Evolutionary conservation across 2,329 filamentous ascomycete genomes (phyloP).

Genomic region (Trichophyton simii): DNA sequence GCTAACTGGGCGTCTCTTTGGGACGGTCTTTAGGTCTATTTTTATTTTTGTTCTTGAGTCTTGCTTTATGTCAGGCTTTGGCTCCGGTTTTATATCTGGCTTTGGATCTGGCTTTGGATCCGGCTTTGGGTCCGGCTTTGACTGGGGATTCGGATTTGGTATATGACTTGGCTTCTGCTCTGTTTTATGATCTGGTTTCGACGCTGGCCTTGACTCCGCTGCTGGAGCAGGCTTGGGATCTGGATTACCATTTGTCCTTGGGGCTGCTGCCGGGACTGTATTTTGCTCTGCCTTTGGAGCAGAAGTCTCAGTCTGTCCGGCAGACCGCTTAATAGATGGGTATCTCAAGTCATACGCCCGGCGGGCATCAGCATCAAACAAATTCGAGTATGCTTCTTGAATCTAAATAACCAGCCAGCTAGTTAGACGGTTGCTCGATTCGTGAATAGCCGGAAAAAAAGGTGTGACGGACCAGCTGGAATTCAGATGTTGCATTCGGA

Average conservation of each 20-base stretch:
- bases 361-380: not conserved
- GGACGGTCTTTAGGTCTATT: not conserved
- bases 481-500: conserved; percentile 8
- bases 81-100: no score
- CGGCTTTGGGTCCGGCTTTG: no score
- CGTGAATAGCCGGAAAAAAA: not conserved
- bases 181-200: no score
- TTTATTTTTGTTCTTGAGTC: not conserved
- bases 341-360: not conserved
- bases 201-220: no score
- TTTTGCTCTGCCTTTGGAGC: not conserved
- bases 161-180: no score
- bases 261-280: not conserved
- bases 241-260: no score
- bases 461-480: conserved; percentile 10
- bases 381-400: not conserved
- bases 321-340: not conserved
- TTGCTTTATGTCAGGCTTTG: no score
- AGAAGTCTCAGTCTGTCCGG: not conserved
- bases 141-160: no score
- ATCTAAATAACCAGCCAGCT: not conserved
- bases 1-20: not conserved
- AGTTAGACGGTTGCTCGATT: not conserved
- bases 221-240: no score
- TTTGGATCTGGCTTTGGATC: no score